These are phyloP conservation scores for Triglochin maritima DNA, from an alignment of 106 monocot genomes.

Conservation along the genomic window DNA sequence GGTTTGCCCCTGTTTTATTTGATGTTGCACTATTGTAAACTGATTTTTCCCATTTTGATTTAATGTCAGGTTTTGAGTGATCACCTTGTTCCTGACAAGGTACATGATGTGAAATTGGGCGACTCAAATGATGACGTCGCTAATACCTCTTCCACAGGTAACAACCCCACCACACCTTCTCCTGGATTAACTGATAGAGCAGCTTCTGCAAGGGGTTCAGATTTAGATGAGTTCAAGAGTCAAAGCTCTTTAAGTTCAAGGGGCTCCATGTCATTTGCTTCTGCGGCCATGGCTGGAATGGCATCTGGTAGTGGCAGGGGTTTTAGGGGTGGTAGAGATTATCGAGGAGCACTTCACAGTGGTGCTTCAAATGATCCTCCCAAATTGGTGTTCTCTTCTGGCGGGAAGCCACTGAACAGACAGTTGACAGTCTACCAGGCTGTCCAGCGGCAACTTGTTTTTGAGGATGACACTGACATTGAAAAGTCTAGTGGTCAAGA, in stretches of 20 bases:
- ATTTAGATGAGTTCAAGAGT: conserved; percentile 46
- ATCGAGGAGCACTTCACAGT: conserved; percentile 33
- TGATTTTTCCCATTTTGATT: neutral
- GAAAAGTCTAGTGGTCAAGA: conserved; percentile 49
- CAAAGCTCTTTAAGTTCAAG: conserved; percentile 62
- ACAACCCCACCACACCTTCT: conserved; percentile 43
- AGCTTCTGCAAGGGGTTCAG: conserved; percentile 20
- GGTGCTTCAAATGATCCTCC: conserved; percentile 34
- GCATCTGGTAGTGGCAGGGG: conserved; percentile 76
- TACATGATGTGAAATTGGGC: conserved; percentile 87
- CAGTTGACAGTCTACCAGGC: conserved; percentile 93
- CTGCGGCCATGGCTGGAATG: conserved; percentile 94
- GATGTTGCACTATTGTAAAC: too few species aligned
- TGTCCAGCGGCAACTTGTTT: conserved; percentile 74
- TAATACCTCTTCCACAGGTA: conserved; percentile 38
- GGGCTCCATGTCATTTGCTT: conserved; percentile 90
- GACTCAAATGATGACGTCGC: conserved; percentile 55
- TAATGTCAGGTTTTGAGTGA: conserved; percentile 51
- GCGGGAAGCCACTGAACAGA: conserved; percentile 74
- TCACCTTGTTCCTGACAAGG: conserved; percentile 75
- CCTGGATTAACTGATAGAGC: conserved; percentile 42
- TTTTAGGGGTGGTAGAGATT: conserved; percentile 61
- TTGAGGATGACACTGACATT: conserved; percentile 59
- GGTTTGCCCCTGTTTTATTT: too few species aligned
- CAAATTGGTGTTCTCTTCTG: conserved; percentile 67